Evolutionary conservation across 2,329 filamentous ascomycete species (phyloP).

Genomic region (Fusarium foetens): DNA sequence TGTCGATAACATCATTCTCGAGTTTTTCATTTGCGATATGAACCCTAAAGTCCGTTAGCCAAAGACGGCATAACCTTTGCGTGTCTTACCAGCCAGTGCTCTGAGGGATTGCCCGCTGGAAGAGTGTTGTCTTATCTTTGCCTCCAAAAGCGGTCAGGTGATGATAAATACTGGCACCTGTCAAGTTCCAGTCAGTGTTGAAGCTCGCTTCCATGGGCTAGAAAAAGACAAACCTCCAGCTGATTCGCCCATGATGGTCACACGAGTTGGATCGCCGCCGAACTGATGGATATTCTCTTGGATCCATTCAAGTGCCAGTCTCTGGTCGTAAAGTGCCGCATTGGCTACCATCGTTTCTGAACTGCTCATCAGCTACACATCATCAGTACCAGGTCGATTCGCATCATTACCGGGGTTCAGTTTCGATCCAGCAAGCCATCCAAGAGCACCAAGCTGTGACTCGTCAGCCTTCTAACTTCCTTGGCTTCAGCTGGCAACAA

Average conservation of each 20-base stretch:
- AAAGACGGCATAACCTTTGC: rapidly evolving
- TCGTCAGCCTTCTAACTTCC: rapidly evolving
- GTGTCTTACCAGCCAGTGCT: neutral
- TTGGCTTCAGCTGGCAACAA: rapidly evolving
- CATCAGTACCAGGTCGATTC: rapidly evolving
- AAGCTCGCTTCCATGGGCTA: neutral
- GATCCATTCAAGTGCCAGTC: neutral
- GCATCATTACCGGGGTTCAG: neutral
- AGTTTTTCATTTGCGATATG: neutral
- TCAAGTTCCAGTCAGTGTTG: neutral
- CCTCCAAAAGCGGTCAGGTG: neutral
- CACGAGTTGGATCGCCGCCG: neutral
- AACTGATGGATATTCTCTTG: neutral
- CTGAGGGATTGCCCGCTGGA: neutral
- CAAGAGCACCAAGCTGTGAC: neutral
- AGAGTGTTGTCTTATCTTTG: neutral
- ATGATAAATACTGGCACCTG: neutral
- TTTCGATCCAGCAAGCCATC: neutral
- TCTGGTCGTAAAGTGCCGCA: neutral
- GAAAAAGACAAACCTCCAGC: neutral
- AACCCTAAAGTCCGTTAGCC: neutral
- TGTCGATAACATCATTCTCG: neutral
- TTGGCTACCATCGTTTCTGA: neutral
- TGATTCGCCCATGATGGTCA: neutral
- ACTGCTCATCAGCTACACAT: neutral